Percentiles rank a stretch among this genome's conserved stretches.
phyloP scores from a whole-genome alignment of 768 basidiomycete genomes.

The button mushroom (Agaricus bisporus) region DNA sequence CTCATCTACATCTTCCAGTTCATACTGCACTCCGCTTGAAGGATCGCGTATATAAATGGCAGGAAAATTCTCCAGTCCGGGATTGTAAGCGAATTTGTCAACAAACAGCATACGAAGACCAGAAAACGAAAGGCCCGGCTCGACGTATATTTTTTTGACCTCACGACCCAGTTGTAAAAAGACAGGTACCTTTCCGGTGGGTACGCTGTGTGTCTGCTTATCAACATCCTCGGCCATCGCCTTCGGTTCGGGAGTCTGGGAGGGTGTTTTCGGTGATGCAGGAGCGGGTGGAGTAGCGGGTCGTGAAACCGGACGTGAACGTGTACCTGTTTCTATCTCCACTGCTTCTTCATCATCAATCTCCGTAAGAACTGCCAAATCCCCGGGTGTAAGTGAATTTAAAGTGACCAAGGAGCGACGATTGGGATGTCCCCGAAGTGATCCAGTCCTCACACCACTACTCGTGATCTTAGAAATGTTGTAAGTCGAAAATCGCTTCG shows the following conservation, averaged over 20 bases:
- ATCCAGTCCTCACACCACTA: conserved; percentile 40
- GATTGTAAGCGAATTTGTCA: conserved; percentile 91
- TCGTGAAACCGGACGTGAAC: conserved; percentile 25
- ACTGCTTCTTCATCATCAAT: conserved; percentile 56
- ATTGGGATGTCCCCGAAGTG: conserved; percentile 46
- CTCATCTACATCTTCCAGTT: conserved; percentile 92
- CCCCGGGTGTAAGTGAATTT: conserved; percentile 58
- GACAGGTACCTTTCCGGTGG: conserved; percentile 49
- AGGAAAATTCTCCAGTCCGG: conserved; percentile 89
- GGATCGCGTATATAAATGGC: conserved; percentile 94
- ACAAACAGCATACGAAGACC: conserved; percentile 84
- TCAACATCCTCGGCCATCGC: conserved; percentile 2
- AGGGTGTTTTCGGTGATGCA: conserved; percentile 40
- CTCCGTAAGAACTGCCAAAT: conserved; percentile 69
- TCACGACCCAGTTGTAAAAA: conserved; percentile 89
- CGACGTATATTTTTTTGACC: conserved; percentile 80
- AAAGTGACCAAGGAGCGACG: conserved; percentile 63
- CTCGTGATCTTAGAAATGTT: conserved; percentile 93
- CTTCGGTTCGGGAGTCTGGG: conserved; percentile 33
- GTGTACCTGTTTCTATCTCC: conserved; percentile 16
- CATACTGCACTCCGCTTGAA: conserved; percentile 89
- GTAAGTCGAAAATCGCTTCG: conserved; percentile 93
- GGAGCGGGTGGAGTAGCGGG: conserved; percentile 35
- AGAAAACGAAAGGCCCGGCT: conserved; percentile 63
- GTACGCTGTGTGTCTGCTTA: conserved; percentile 10